These are phyloP conservation scores for Orbilia javanica DNA, from an alignment of 2,329 filamentous ascomycete genomes.

Conservation along the genomic window DNA sequence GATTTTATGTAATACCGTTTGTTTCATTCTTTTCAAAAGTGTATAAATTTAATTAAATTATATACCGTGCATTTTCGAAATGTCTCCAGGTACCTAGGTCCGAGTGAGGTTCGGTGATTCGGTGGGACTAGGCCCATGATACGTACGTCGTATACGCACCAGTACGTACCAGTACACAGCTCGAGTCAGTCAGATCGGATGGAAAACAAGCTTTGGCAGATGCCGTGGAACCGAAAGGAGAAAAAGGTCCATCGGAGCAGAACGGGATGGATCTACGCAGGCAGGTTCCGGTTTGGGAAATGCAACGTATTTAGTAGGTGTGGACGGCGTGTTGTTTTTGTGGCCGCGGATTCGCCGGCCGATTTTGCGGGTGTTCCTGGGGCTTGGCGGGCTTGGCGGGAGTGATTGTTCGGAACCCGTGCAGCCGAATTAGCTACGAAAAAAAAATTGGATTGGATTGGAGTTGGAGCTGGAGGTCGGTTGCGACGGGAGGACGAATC, in stretches of 20 bases:
- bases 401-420: constrained; percentile 24
- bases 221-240: not conserved
- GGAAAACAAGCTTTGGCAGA: not conserved
- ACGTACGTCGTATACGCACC: not conserved
- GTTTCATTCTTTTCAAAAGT: not conserved
- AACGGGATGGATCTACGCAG: not conserved
- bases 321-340: not conserved
- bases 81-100: too few species aligned
- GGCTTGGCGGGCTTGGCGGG: constrained; percentile 22
- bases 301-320: not conserved
- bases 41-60: not conserved
- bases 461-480: too few species aligned
- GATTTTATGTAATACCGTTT: constrained; percentile 7
- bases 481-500: not conserved
- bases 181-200: not conserved
- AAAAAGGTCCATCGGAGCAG: not conserved
- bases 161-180: not conserved
- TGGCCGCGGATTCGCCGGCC: constrained; percentile 39
- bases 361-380: constrained; percentile 33
- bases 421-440: constrained; percentile 8
- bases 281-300: not conserved
- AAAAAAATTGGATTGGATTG: not conserved
- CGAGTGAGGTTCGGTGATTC: not conserved
- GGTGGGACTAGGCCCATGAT: not conserved
- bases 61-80: not conserved